A percentile compares a stretch with the other conserved stretches of the same genome.
These are phyloP conservation scores for Neofusicoccum kwambonambiense DNA, from an alignment of 2,329 filamentous ascomycete genomes.

Conservation along the genomic window DNA sequence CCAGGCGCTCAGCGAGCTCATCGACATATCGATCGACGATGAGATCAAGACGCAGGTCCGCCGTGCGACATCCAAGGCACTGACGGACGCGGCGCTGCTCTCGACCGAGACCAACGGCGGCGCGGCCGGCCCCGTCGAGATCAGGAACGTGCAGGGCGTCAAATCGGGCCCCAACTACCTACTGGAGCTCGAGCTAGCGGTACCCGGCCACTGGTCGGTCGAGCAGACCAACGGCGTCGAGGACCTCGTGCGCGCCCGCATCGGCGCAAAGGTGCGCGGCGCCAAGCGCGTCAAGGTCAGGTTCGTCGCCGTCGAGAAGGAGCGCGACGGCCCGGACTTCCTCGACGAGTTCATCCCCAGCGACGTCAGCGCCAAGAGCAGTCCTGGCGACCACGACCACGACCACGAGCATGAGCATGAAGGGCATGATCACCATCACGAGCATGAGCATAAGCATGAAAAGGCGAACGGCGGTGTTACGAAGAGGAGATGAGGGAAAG, in stretches of 20 bases:
- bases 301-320: conserved; percentile 65
- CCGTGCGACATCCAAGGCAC: conserved; percentile 53
- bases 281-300: conserved; percentile 80
- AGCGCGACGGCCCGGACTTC: conserved; percentile 49
- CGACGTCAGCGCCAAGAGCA: conserved; percentile 30
- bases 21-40: conserved; percentile 83
- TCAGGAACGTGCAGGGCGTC: conserved; percentile 80
- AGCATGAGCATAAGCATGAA: conserved; percentile 19
- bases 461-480: conserved; percentile 21
- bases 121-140: conserved; percentile 43
- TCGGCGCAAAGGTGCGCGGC: conserved; percentile 77
- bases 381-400: conserved; percentile 29
- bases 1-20: conserved; percentile 79
- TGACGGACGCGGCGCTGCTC: conserved; percentile 19
- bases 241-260: conserved; percentile 65
- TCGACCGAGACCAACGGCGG: no score
- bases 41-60: conserved; percentile 75
- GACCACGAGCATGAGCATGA: conserved; percentile 26
- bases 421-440: conserved; percentile 29
- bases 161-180: conserved; percentile 97
- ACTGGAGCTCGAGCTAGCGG: conserved; percentile 82
- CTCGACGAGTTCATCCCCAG: conserved; percentile 65
- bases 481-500: conserved; percentile 13
- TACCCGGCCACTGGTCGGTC: conserved; percentile 75
- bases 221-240: conserved; percentile 70